Percentiles rank a stretch among this genome's conserved stretches.
phyloP scores from a whole-genome alignment of 768 basidiomycete species.

The Lentinula sp. region DNA sequence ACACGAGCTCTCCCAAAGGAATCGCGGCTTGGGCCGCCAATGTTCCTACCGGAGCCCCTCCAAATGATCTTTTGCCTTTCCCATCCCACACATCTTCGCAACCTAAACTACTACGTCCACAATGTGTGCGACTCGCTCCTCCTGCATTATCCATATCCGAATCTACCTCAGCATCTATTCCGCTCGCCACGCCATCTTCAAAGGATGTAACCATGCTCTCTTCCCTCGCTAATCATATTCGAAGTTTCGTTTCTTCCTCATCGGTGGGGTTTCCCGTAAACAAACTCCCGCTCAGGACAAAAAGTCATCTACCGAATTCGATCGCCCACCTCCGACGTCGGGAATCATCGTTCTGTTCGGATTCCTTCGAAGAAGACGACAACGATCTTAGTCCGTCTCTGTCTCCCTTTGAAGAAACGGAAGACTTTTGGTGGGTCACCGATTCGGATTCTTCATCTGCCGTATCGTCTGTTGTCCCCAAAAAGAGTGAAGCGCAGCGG shows the following conservation, averaged over 20 bases:
- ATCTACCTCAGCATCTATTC: neutral
- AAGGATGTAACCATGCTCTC: neutral
- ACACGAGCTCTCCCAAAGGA: neutral
- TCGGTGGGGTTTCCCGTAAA: neutral
- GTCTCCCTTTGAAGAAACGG: neutral
- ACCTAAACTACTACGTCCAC: neutral
- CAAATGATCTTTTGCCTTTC: neutral
- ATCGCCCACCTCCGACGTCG: neutral
- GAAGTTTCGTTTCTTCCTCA: neutral
- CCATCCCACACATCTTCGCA: neutral
- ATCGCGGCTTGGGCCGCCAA: conserved; percentile 1
- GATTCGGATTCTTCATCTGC: neutral
- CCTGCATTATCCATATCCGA: neutral
- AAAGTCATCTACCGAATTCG: neutral
- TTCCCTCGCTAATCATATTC: neutral
- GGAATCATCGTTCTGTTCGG: neutral
- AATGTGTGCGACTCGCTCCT: neutral
- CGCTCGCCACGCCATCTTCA: neutral
- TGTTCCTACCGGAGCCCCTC: neutral
- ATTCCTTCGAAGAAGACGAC: neutral
- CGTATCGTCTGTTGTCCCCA: neutral
- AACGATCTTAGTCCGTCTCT: neutral
- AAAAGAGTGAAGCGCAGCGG: neutral
- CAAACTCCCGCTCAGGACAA: neutral
- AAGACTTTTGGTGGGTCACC: neutral